Evolutionary conservation across 495 filamentous ascomycete species (phyloP).

Genomic region (Rostrohypoxylon terebratum): DNA sequence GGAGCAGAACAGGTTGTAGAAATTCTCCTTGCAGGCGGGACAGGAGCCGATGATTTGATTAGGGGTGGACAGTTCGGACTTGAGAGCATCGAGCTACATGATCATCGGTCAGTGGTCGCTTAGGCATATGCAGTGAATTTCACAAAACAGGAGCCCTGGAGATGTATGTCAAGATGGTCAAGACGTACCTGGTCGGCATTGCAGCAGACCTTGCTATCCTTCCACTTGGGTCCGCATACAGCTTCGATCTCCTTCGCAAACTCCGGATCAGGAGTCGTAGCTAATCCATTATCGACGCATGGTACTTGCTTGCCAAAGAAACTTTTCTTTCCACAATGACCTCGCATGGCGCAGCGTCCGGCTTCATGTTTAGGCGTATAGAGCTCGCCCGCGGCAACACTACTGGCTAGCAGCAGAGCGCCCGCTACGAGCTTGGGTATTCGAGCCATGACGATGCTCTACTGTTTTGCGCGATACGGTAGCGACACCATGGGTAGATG

Average conservation of each 20-base stretch:
- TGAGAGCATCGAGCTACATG: slow-evolving; percentile 76
- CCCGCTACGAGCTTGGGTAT: slow-evolving; percentile 52
- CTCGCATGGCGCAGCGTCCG: slow-evolving; percentile 90
- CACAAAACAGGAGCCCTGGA: too few relatives aligned
- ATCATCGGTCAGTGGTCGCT: slow-evolving; percentile 39
- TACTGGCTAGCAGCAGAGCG: slow-evolving; percentile 51
- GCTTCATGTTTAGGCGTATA: slow-evolving; percentile 79
- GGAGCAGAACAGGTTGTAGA: slow-evolving; percentile 96
- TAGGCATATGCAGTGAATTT: background rate
- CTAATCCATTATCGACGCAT: slow-evolving; percentile 91
- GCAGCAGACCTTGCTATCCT: slow-evolving; percentile 85
- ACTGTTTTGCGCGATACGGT: slow-evolving; percentile 22
- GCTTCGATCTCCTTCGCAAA: slow-evolving; percentile 81
- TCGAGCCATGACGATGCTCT: slow-evolving; percentile 47
- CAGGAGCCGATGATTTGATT: slow-evolving; percentile 90
- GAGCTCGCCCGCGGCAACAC: slow-evolving; percentile 49
- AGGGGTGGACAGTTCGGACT: slow-evolving; percentile 84
- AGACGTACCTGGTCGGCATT: slow-evolving; percentile 76
- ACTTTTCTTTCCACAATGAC: slow-evolving; percentile 88
- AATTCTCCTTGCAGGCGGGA: slow-evolving; percentile 96
- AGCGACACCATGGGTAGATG: slow-evolving; percentile 30
- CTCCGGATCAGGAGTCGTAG: slow-evolving; percentile 74
- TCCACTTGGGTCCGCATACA: slow-evolving; percentile 89
- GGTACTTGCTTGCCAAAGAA: slow-evolving; percentile 89
- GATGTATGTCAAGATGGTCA: too few relatives aligned